Evolutionary conservation across 1,284 basidiomycete species (phyloP), one percentile per base, ranked within the genome.

Genomic region (Xerocomus amazonicus): DNA sequence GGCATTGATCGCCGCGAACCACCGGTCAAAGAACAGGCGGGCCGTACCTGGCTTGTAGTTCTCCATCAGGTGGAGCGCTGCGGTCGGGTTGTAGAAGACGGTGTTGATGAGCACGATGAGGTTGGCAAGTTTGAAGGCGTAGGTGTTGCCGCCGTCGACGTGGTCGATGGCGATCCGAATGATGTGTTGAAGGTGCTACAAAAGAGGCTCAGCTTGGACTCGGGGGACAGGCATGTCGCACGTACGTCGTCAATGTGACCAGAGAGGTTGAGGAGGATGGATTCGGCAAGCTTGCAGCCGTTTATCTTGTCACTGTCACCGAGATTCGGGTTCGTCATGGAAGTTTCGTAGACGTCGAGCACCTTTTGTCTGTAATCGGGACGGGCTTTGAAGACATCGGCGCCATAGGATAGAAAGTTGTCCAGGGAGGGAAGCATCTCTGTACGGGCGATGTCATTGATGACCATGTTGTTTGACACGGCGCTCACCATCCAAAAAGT

Each of bases 391-490:
- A 96, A 85, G 12, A 83, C 72, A 12, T 92, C 87, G 16, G 80
- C 76, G 9, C 92, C 92, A 63, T 85, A 95, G 12, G 88, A 90
- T 46, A 96, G 77, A 67, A 92, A 91, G 74, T 96, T 96, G 73
- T 94, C 91, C 48, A 96, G 71, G 3, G 88, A 84, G 8, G 90
- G 88, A 38, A 93, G 77, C 90, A 94, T 94, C 66, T 96, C 92
- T 88, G 59, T n/a, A 37, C 9, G 26, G 19, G n/a, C 14, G 19
- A 51, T 19, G 38, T 52, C 23, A 37, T 26, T 35, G 19, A 38
- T 23, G 19, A 4, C 19, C 19, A 23, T 23, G 19, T 23, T n/a
- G 42, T 32, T 44, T 0, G 16, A 26, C 27, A 33, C 13, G 0
- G 2, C 9, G 8, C 74, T 42, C 48, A 85, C 88, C 89, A 56